A percentile compares a stretch with the other conserved stretches of the same genome.
These are phyloP conservation scores for Xylariomycetidae sp. DNA, from an alignment of 2,329 filamentous ascomycete genomes.

Conservation along the genomic window DNA sequence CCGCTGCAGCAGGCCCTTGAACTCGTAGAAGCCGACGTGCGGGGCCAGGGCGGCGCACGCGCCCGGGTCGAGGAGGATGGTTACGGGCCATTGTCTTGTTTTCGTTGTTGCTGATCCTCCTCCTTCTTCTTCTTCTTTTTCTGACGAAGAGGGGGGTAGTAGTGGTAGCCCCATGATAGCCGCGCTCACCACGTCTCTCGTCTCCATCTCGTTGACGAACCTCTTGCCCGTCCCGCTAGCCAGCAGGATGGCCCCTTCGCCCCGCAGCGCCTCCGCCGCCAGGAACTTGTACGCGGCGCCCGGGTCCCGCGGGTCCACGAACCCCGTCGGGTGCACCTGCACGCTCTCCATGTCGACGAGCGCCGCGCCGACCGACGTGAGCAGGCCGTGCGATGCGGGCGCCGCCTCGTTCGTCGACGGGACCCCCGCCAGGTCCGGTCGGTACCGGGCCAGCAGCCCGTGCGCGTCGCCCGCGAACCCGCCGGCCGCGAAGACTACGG, in stretches of 20 bases:
- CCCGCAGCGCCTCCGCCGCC: constrained; percentile 58
- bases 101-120: constrained; percentile 6
- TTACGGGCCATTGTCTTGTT: constrained; percentile 53
- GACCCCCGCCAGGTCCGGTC: constrained; percentile 54
- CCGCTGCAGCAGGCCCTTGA: constrained; percentile 57
- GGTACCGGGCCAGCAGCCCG: constrained; percentile 50
- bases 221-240: constrained; percentile 36
- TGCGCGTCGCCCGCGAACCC: constrained; percentile 59
- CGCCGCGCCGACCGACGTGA: constrained; percentile 34
- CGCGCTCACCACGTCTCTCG: constrained; percentile 50
- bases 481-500: constrained; percentile 56
- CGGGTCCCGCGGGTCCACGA: constrained; percentile 49
- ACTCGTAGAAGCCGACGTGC: constrained; percentile 60
- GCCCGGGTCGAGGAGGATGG: constrained; percentile 56
- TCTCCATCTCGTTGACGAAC: constrained; percentile 62
- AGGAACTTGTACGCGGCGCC: constrained; percentile 53
- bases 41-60: constrained; percentile 45
- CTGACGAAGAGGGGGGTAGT: too few relatives aligned
- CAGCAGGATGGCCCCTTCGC: constrained; percentile 58
- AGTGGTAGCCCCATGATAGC: constrained; percentile 41
- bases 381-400: constrained; percentile 46
- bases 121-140: too few relatives aligned
- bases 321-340: constrained; percentile 62
- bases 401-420: constrained; percentile 60
- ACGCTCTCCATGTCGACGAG: constrained; percentile 52